phyloP scores from a whole-genome alignment of 768 basidiomycete genomes.

The Cystofilobasidium bisporidii region DNA sequence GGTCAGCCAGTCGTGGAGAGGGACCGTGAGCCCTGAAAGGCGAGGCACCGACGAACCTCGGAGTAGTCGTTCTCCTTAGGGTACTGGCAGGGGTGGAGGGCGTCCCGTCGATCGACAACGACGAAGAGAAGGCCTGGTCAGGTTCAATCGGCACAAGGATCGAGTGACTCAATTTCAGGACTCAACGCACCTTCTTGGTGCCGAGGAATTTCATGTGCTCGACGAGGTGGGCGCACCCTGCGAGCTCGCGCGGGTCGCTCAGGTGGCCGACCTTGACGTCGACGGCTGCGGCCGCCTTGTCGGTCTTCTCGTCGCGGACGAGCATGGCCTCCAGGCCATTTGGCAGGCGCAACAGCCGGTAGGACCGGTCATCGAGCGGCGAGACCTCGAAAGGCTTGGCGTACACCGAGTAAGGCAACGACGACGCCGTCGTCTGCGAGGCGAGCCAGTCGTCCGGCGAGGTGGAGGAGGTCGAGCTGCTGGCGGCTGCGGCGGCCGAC shows the following conservation, averaged over 20 bases:
- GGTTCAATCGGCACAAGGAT: background rate
- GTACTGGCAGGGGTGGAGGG: slow-evolving; percentile 52
- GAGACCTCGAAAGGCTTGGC: slow-evolving; percentile 58
- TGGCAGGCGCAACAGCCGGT: slow-evolving; percentile 67
- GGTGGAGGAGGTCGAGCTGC: background rate
- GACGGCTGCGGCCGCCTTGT: slow-evolving; percentile 89
- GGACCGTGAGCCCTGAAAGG: background rate
- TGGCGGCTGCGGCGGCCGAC: background rate
- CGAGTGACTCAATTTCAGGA: background rate
- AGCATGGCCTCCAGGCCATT: slow-evolving; percentile 84
- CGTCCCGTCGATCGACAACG: too few relatives aligned
- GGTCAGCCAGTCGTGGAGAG: too few relatives aligned
- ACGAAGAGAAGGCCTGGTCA: background rate
- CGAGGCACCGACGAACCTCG: slow-evolving; percentile 48
- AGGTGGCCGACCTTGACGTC: slow-evolving; percentile 92
- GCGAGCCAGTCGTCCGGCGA: background rate
- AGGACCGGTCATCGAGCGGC: slow-evolving; percentile 66
- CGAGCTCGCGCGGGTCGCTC: slow-evolving; percentile 54
- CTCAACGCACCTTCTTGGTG: slow-evolving; percentile 18
- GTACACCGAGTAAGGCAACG: slow-evolving; percentile 40
- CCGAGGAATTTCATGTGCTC: slow-evolving; percentile 28
- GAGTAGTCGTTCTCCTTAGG: slow-evolving; percentile 91
- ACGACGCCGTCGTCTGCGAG: background rate
- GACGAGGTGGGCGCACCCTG: slow-evolving; percentile 27
- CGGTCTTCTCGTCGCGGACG: slow-evolving; percentile 71